Evolutionary conservation across 2,329 filamentous ascomycete species (phyloP).

Genomic region (Colletotrichum theobromicola): DNA sequence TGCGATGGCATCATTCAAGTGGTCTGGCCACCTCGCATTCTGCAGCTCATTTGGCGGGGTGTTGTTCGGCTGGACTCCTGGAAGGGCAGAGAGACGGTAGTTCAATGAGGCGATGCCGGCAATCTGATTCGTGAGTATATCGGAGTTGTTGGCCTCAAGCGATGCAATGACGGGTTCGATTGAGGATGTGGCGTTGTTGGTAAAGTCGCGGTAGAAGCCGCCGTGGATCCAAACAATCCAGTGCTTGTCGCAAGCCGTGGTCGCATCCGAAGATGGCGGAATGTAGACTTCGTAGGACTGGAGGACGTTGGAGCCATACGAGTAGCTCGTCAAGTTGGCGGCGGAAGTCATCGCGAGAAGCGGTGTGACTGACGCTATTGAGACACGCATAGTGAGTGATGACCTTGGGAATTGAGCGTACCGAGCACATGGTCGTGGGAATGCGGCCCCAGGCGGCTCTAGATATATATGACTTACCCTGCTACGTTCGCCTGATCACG

Average conservation of each 20-base stretch:
- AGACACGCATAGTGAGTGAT: neutral
- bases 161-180: neutral
- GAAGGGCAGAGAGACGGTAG: constrained; percentile 9
- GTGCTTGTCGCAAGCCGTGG: neutral
- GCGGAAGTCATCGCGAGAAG: neutral
- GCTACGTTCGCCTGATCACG: neutral
- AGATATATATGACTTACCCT: neutral
- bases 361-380: neutral
- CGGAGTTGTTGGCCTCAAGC: neutral
- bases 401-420: neutral
- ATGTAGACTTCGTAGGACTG: constrained; percentile 12
- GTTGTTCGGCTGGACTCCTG: constrained; percentile 11
- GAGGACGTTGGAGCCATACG: constrained; percentile 3
- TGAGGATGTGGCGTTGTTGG: constrained; percentile 1
- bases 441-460: neutral
- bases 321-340: neutral
- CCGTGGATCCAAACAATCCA: constrained; percentile 13
- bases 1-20: neutral
- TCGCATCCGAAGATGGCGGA: neutral
- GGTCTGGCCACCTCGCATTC: constrained; percentile 11
- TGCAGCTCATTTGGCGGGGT: neutral
- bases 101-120: constrained; percentile 5
- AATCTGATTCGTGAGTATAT: neutral
- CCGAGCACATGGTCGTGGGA: neutral
- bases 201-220: constrained; percentile 14